Conservation (phyloP, 2,329 filamentous ascomycete genomes). For the Cercospora brassicicola region DNA sequence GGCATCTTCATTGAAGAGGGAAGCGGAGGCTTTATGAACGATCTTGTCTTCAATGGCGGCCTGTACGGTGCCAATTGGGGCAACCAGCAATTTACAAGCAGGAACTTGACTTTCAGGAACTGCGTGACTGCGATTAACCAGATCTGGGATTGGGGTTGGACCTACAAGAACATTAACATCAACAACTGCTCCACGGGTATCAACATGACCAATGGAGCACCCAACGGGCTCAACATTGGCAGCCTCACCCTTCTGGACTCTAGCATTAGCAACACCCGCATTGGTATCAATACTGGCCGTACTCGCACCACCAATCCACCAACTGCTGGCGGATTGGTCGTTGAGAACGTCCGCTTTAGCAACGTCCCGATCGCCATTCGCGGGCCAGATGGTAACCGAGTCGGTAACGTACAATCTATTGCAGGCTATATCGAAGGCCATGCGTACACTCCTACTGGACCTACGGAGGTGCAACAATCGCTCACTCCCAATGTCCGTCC, state of each 20-base stretch:
- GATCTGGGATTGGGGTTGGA: conserved; percentile 63
- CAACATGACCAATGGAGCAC: conserved; percentile 50
- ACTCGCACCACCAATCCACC: conserved; percentile 45
- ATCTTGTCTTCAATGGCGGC: conserved; percentile 49
- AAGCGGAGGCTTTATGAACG: conserved; percentile 50
- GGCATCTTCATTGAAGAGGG: conserved; percentile 48
- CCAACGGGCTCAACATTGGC: conserved; percentile 50
- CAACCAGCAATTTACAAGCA: conserved; percentile 55
- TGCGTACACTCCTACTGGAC: conserved; percentile 48
- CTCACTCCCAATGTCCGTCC: conserved; percentile 49
- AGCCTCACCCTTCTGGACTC: conserved; percentile 61
- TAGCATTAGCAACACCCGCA: conserved; percentile 50
- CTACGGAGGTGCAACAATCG: conserved; percentile 46
- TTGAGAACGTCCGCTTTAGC: conserved; percentile 57
- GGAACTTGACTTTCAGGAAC: conserved; percentile 56
- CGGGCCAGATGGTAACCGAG: conserved; percentile 40
- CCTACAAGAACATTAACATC: conserved; percentile 46
- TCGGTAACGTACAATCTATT: conserved; percentile 35
- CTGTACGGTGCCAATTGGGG: conserved; percentile 44
- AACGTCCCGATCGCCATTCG: conserved; percentile 52
- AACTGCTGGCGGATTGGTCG: conserved; percentile 52
- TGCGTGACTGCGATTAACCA: conserved; percentile 57
- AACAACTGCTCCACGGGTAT: conserved; percentile 56
- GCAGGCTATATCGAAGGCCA: conserved; percentile 48
- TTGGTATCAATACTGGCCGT: conserved; percentile 54